These are phyloP conservation scores for Naganishia randhawae DNA, from an alignment of 768 basidiomycete species.

Conservation along the genomic window DNA sequence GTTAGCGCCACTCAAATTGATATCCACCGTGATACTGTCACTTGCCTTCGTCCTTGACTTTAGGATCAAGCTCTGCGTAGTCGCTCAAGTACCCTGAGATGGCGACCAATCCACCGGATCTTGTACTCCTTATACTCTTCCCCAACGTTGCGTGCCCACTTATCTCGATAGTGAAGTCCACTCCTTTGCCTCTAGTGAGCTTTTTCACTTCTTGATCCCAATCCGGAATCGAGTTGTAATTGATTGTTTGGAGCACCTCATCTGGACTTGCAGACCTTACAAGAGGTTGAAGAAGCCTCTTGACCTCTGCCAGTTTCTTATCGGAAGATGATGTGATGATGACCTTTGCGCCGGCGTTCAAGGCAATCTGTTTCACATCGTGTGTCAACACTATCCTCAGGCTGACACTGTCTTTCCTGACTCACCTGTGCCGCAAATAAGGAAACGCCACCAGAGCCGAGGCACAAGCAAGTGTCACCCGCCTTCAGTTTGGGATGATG, in stretches of 20 bases:
- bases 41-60: conserved; percentile 37
- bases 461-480: conserved; percentile 57
- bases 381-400: neutral
- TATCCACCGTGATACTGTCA: neutral
- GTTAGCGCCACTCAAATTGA: neutral
- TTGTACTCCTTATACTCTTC: conserved; percentile 37
- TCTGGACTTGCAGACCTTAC: conserved; percentile 37
- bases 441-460: conserved; percentile 43
- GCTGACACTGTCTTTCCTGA: neutral
- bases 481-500: conserved; percentile 54
- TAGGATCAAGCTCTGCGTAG: conserved; percentile 35
- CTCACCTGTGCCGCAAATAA: conserved; percentile 55
- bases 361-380: conserved; percentile 56
- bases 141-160: conserved; percentile 39
- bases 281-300: conserved; percentile 58
- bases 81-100: conserved; percentile 42
- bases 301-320: conserved; percentile 56
- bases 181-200: conserved; percentile 47
- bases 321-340: conserved; percentile 68
- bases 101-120: conserved; percentile 40
- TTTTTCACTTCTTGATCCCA: conserved; percentile 60
- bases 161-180: conserved; percentile 46
- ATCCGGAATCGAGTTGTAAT: conserved; percentile 60
- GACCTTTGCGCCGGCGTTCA: conserved; percentile 62
- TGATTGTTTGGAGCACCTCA: conserved; percentile 53